These are phyloP conservation scores for Saccharomyces pastorianus DNA, from an alignment of 1,139 yeast species.

Conservation along the genomic window DNA sequence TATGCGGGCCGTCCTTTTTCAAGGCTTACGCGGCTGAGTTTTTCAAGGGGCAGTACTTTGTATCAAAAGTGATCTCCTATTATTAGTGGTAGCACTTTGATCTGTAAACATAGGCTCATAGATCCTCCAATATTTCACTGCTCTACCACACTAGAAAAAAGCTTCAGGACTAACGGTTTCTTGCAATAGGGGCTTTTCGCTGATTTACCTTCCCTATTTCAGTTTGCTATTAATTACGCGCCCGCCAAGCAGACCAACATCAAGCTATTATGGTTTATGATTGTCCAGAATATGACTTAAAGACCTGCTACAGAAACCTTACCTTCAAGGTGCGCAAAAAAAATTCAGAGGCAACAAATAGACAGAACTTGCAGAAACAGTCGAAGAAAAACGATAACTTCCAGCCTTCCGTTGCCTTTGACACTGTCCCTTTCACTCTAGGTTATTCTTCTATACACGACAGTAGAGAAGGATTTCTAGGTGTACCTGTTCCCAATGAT, in stretches of 20 bases:
- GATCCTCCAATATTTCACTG: too few relatives aligned
- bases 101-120: background rate
- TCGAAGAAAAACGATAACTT: background rate
- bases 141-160: too few relatives aligned
- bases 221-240: background rate
- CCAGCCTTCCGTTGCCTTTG: constrained; percentile 3
- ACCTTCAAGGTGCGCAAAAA: background rate
- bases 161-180: too few relatives aligned
- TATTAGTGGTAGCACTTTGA: background rate
- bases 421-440: constrained; percentile 2
- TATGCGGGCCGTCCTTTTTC: background rate
- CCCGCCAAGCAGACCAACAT: background rate
- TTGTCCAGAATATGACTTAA: background rate
- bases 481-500: constrained; percentile 1
- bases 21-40: background rate
- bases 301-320: background rate
- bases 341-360: background rate
- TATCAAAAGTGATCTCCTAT: background rate
- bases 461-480: constrained; percentile 2
- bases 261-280: background rate
- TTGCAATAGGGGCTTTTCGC: too few relatives aligned
- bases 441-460: constrained; percentile 3
- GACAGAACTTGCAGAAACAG: background rate
- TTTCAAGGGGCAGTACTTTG: background rate
- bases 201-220: too few relatives aligned